Percentiles rank a stretch among this genome's conserved stretches.
phyloP scores from a whole-genome alignment of 2,329 filamentous ascomycete species.

The Fusarium pseudoanthophilum region DNA sequence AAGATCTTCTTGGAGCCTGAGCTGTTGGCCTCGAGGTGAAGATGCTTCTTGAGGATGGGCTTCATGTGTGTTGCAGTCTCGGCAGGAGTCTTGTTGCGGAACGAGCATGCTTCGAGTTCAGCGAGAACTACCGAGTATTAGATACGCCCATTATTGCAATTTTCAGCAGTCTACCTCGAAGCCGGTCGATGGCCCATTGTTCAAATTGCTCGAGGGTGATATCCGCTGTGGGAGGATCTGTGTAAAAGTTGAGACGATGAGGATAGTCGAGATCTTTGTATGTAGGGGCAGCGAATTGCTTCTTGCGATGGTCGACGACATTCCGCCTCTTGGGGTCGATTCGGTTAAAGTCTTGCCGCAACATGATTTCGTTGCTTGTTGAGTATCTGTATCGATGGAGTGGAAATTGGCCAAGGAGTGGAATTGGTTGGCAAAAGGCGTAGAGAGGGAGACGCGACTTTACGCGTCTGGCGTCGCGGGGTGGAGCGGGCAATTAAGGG shows the following conservation, averaged over 20 bases:
- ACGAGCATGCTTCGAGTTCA: conserved; percentile 92
- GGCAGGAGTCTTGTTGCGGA: conserved; percentile 85
- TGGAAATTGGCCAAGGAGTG: conserved; percentile 26
- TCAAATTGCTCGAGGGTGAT: conserved; percentile 98
- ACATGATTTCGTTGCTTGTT: conserved; percentile 51
- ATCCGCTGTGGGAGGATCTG: conserved; percentile 86
- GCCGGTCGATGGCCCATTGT: conserved; percentile 95
- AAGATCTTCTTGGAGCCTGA: conserved; percentile 69
- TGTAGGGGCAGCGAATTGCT: conserved; percentile 81
- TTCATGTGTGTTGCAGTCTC: conserved; percentile 89
- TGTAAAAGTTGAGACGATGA: conserved; percentile 92
- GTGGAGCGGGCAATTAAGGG: conserved; percentile 42
- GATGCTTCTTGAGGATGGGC: conserved; percentile 85
- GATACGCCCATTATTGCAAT: background rate
- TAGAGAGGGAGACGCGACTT: conserved; percentile 48
- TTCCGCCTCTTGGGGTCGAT: conserved; percentile 79
- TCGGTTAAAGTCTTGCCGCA: conserved; percentile 63
- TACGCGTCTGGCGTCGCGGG: conserved; percentile 45
- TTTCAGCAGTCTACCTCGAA: conserved; percentile 70
- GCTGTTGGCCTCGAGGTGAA: conserved; percentile 81
- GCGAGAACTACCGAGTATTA: conserved; percentile 71
- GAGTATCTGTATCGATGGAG: conserved; percentile 9
- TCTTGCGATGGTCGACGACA: conserved; percentile 81
- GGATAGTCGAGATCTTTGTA: conserved; percentile 85
- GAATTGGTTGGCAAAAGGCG: conserved; percentile 17